Evolutionary conservation across 164 flowering plant species (phyloP), one percentile per base, ranked within the genome.

Genomic region (Aristolochia fimbriata): DNA sequence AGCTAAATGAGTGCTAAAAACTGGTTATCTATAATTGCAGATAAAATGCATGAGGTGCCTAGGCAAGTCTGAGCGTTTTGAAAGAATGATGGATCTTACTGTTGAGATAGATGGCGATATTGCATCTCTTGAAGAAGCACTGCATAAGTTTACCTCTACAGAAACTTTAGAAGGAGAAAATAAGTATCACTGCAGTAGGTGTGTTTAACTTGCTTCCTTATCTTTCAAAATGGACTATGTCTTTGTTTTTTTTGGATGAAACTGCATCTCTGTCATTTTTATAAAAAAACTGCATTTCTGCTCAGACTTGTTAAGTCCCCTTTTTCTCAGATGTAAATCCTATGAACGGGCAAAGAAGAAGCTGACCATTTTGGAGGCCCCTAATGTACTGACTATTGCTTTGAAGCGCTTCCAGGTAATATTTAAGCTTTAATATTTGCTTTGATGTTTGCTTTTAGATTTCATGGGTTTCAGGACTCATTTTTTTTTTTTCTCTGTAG

Each of bases 271-370:
- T 31, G 7, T n/a, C 30, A 27, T 2, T 27, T 27, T 27, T 27
- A 2, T 27, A 2, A 27, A 27, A 37, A 10, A 37, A 37, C 10
- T 3, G 43, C 43, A 37, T 37, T 3, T 37, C 43, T 37, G 12
- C 43, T 10, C 1, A 37, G 43, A 37, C 43, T 37, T 37, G 8
- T 11, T 25, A 6, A 21, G 21, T 62, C 15, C 53, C 59, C 55
- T 55, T 71, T 45, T 51, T 45, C 43, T 57, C 78, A 94, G 99
- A 75, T 94, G 99, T 77, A 87, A 82, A 66, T 85, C 96, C 43
- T 87, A 91, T 77, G 91, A 83, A 81, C 87, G 73, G 68, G 99
- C 97, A 64, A 91, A 78, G 68, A 94, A 94, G 85, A 87, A 83
- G 75, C 70, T 94, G 77, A 83, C 79, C 31, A 72, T 94, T 33